Conservation (phyloP, 1,284 basidiomycete species). For the Heterobasidion irregulare region DNA sequence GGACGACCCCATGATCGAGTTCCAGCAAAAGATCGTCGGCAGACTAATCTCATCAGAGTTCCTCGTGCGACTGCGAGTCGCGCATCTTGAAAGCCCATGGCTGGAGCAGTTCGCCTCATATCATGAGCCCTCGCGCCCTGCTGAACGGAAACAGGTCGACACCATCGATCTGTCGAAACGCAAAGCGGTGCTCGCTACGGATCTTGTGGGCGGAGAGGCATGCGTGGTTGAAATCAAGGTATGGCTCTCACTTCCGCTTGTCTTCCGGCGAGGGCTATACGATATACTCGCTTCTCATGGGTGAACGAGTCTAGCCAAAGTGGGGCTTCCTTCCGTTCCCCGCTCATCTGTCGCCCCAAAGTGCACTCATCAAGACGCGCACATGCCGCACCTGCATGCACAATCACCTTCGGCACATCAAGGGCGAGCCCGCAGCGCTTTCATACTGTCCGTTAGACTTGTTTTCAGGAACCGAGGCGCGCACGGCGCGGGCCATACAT, state of each 20-base stretch:
- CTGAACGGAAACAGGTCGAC: conserved; percentile 42
- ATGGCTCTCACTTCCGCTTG: conserved; percentile 8
- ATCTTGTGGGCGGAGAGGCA: conserved; percentile 55
- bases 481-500: conserved; percentile 57
- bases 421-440: conserved; percentile 30
- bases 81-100: conserved; percentile 55
- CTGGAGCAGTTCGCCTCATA: conserved; percentile 39
- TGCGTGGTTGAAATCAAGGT: conserved; percentile 88
- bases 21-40: conserved; percentile 52
- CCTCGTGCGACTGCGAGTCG: conserved; percentile 48
- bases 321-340: conserved; percentile 83
- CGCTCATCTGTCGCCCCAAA: conserved; percentile 48
- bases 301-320: conserved; percentile 60
- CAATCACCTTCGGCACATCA: conserved; percentile 40
- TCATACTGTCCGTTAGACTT: conserved; percentile 85
- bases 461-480: conserved; percentile 57
- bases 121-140: conserved; percentile 45
- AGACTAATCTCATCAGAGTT: conserved; percentile 49
- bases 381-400: conserved; percentile 90
- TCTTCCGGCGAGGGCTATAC: background rate
- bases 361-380: conserved; percentile 50
- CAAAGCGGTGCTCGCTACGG: conserved; percentile 64
- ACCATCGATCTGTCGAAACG: conserved; percentile 45
- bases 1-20: conserved; percentile 54
- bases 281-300: conserved; percentile 1